Evolutionary conservation across 345 rosid genomes (phyloP).

Genomic region (Hibiscus syriacus): DNA sequence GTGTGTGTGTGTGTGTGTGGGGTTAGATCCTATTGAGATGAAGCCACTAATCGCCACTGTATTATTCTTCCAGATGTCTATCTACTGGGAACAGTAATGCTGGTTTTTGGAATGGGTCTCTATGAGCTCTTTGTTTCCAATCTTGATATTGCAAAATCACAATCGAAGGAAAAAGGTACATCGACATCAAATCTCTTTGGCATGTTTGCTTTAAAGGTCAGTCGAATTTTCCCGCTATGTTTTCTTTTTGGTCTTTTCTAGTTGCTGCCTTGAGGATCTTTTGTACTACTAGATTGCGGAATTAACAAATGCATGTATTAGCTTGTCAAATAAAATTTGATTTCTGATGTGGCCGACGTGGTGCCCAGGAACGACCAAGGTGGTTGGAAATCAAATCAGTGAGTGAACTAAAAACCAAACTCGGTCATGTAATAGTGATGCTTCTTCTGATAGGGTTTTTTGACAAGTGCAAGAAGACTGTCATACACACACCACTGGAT

Average conservation of each 20-base stretch:
- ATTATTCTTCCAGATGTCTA: conserved; percentile 62
- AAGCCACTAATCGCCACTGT: conserved; percentile 3
- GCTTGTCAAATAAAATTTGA: background rate
- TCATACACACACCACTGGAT: conserved; percentile 53
- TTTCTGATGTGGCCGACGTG: background rate
- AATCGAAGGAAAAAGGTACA: conserved; percentile 24
- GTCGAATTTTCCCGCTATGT: background rate
- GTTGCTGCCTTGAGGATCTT: background rate
- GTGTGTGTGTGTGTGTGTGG: too few relatives aligned
- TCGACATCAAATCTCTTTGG: conserved; percentile 66
- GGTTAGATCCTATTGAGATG: background rate
- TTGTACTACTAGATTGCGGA: background rate
- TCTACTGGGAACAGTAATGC: conserved; percentile 92
- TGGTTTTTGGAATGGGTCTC: conserved; percentile 94
- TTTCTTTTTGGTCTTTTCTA: background rate
- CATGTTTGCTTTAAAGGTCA: conserved; percentile 63
- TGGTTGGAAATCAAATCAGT: conserved; percentile 82
- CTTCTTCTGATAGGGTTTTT: conserved; percentile 80
- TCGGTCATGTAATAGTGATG: conserved; percentile 97
- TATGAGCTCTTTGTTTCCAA: conserved; percentile 85
- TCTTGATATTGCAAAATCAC: conserved; percentile 48
- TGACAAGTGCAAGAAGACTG: conserved; percentile 76
- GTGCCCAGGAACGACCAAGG: conserved; percentile 58
- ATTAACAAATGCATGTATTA: background rate
- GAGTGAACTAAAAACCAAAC: conserved; percentile 72